These are phyloP conservation scores for Candida gorgasii DNA, from an alignment of 805 yeast genomes.

Conservation along the genomic window DNA sequence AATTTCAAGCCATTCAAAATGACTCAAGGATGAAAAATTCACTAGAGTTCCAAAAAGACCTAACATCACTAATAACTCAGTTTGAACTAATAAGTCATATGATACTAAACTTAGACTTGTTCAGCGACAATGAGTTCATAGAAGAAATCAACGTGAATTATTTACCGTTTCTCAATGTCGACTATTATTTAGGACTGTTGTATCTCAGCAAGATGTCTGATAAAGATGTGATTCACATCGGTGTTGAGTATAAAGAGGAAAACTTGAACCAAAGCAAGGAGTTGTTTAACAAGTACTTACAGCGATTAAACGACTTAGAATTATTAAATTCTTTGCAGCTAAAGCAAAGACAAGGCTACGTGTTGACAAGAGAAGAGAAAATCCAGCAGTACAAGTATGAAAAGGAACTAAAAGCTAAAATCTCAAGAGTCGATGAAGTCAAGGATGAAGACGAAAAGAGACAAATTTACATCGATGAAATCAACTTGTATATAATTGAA, in stretches of 20 bases:
- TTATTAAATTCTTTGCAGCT: conserved; percentile 16
- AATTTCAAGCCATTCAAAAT: conserved; percentile 6
- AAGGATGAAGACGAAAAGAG: conserved; percentile 68
- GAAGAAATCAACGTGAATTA: conserved; percentile 69
- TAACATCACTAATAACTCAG: conserved; percentile 39
- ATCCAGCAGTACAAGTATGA: conserved; percentile 66
- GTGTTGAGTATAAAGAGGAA: conserved; percentile 22
- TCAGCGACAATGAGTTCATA: conserved; percentile 68
- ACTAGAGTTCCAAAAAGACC: conserved; percentile 35
- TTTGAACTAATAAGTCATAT: conserved; percentile 46
- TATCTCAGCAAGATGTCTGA: conserved; percentile 23
- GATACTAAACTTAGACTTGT: conserved; percentile 54
- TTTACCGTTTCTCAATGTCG: conserved; percentile 58
- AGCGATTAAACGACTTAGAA: conserved; percentile 45
- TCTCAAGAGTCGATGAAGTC: conserved; percentile 18
- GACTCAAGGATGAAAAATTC: conserved; percentile 28
- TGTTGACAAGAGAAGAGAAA: conserved; percentile 63
- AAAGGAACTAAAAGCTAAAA: conserved; percentile 48
- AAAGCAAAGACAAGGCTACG: conserved; percentile 17
- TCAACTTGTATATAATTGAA: conserved; percentile 52
- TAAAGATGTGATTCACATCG: conserved; percentile 17
- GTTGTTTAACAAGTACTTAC: conserved; percentile 46
- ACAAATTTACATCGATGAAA: conserved; percentile 53
- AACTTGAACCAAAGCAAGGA: conserved; percentile 38
- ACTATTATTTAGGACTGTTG: conserved; percentile 53